Evolutionary conservation across 371 early-diverging fungal species (phyloP).

Genomic region (Syncephalastrum monosporum): DNA sequence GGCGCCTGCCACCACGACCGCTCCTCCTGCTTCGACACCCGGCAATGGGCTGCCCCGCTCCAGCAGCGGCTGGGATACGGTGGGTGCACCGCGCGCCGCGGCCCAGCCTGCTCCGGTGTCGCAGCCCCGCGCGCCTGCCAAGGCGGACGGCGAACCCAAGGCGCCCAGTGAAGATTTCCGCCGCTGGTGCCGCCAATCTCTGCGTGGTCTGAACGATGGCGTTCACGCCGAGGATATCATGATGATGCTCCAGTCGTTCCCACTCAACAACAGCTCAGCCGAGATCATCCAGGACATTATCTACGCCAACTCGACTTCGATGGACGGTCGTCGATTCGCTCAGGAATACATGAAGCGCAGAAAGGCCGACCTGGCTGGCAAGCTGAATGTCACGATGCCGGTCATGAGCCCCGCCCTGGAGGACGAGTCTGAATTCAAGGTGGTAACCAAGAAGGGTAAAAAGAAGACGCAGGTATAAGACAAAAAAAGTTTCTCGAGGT

Average conservation of each 20-base stretch:
- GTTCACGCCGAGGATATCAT: conserved; percentile 78
- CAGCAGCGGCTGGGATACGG: conserved; percentile 31
- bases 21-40: conserved; percentile 16
- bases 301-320: conserved; percentile 71
- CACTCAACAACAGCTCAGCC: conserved; percentile 64
- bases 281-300: conserved; percentile 83
- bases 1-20: conserved; percentile 15
- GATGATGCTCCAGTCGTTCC: conserved; percentile 77
- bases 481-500: not conserved
- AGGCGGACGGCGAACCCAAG: conserved; percentile 31
- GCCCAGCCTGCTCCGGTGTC: conserved; percentile 15
- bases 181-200: conserved; percentile 71
- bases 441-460: conserved; percentile 60
- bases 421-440: conserved; percentile 43
- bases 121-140: conserved; percentile 17
- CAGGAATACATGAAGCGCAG: conserved; percentile 79
- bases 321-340: conserved; percentile 79
- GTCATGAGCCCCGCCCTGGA: conserved; percentile 17
- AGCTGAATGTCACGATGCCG: conserved; percentile 37
- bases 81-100: conserved; percentile 17
- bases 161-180: conserved; percentile 74
- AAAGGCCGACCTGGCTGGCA: conserved; percentile 67
- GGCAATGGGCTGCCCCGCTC: conserved; percentile 7
- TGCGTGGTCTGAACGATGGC: conserved; percentile 64
- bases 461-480: conserved; percentile 23